Percentiles rank a stretch among this genome's conserved stretches.
These are phyloP conservation scores for Anthoceros angustus DNA, from an alignment of 225 moss, liverwort and hornwort species.

Conservation along the genomic window DNA sequence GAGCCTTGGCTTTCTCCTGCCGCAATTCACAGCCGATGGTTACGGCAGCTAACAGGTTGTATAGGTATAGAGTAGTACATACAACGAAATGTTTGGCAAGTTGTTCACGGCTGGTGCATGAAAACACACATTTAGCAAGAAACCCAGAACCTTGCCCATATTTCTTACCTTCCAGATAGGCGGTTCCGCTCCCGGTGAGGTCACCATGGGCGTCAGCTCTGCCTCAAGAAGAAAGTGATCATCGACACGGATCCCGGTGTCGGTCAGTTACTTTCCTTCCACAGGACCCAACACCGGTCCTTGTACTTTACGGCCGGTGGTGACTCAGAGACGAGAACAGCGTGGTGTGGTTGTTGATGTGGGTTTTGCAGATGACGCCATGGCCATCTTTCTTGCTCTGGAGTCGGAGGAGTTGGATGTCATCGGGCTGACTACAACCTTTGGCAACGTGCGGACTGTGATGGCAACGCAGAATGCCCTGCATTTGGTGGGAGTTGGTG, in stretches of 20 bases:
- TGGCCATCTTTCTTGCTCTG: constrained; percentile 85
- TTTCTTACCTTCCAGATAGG: no score
- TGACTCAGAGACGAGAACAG: background rate
- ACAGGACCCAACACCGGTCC: constrained; percentile 5
- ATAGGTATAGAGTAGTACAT: no score
- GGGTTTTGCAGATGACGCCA: constrained; percentile 68
- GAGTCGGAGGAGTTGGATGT: constrained; percentile 82
- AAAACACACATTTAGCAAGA: no score
- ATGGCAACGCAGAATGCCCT: constrained; percentile 82
- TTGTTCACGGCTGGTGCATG: no score
- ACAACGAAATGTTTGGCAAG: no score
- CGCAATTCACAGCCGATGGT: no score
- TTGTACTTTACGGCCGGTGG: constrained; percentile 6
- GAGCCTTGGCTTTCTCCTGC: no score
- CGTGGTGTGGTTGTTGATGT: background rate
- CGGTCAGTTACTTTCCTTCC: constrained; percentile 19
- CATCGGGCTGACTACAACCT: constrained; percentile 73
- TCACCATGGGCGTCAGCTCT: no score
- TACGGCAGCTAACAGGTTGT: no score
- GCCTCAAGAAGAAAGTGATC: constrained; percentile 55
- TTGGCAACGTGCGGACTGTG: constrained; percentile 66
- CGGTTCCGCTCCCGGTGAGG: no score
- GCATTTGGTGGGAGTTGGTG: constrained; percentile 40
- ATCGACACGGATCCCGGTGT: constrained; percentile 97
- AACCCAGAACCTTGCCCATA: no score